Percentiles rank a stretch among this genome's conserved stretches.
phyloP scores from a whole-genome alignment of 139 green algal species.

The Micromonas pusilla region DNA sequence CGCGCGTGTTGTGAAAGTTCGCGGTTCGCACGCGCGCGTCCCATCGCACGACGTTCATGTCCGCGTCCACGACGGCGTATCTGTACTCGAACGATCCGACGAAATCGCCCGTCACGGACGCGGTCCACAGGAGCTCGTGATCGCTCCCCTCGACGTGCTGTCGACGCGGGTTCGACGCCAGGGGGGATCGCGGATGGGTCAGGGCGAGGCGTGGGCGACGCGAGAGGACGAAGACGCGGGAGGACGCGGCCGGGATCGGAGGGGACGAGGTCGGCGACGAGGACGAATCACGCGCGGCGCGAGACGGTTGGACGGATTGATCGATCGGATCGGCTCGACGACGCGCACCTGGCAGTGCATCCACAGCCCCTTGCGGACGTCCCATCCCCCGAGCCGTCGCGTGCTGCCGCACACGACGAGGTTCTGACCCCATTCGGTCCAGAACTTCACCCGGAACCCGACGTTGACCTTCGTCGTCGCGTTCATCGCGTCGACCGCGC shows the following conservation, averaged over 20 bases:
- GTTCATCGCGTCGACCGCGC: background rate
- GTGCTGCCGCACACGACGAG: conserved; percentile 15
- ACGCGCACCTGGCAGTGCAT: background rate
- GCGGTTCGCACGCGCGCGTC: background rate
- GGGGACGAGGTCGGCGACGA: no score
- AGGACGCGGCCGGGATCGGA: background rate
- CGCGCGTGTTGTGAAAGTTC: no score
- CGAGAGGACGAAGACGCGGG: background rate
- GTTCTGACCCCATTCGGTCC: conserved; percentile 31
- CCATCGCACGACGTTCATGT: conserved; percentile 3
- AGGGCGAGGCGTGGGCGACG: background rate
- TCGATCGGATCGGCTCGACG: background rate
- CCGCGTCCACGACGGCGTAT: conserved; percentile 14
- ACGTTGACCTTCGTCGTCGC: background rate
- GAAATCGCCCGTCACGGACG: background rate
- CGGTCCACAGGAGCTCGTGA: background rate
- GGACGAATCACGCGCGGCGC: no score
- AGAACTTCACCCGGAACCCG: conserved; percentile 14
- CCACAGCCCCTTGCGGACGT: conserved; percentile 5
- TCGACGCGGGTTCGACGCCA: background rate
- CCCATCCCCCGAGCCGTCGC: background rate
- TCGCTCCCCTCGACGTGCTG: background rate
- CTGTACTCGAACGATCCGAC: conserved; percentile 15
- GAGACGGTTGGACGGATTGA: no score
- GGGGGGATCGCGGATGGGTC: no score